Percentiles rank a stretch among this genome's conserved stretches.
These are phyloP conservation scores for Penicillium nordicum DNA, from an alignment of 2,329 filamentous ascomycete genomes.

Conservation along the genomic window DNA sequence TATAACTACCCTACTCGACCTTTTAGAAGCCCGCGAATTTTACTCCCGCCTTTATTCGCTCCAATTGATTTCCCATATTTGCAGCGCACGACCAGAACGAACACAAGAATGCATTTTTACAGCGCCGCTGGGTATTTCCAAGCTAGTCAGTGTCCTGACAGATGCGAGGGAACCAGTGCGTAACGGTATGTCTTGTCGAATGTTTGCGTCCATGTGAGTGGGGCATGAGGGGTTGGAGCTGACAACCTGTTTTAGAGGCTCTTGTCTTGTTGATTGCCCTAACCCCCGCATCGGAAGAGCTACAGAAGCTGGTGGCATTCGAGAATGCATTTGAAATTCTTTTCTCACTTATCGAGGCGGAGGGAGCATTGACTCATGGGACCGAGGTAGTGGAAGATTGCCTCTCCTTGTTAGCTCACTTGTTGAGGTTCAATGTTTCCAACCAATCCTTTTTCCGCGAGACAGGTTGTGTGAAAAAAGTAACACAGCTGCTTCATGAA, in stretches of 20 bases:
- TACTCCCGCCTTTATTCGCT: slow-evolving; percentile 88
- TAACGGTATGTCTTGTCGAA: slow-evolving; percentile 55
- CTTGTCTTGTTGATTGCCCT: slow-evolving; percentile 83
- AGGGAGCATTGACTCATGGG: slow-evolving; percentile 78
- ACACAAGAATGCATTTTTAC: slow-evolving; percentile 93
- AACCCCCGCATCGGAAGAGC: slow-evolving; percentile 78
- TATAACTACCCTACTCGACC: slow-evolving; percentile 81
- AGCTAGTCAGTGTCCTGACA: slow-evolving; percentile 78
- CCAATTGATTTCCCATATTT: slow-evolving; percentile 82
- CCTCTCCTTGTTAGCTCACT: slow-evolving; percentile 82
- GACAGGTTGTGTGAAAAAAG: slow-evolving; percentile 72
- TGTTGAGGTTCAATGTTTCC: slow-evolving; percentile 79
- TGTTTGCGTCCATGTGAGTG: background rate
- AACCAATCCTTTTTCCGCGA: slow-evolving; percentile 95
- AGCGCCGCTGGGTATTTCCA: slow-evolving; percentile 81
- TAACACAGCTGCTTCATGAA: slow-evolving; percentile 66
- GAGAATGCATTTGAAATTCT: slow-evolving; percentile 88
- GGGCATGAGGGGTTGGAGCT: background rate
- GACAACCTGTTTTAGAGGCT: slow-evolving; percentile 55
- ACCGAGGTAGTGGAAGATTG: slow-evolving; percentile 90
- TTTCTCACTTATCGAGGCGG: slow-evolving; percentile 75
- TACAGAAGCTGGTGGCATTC: slow-evolving; percentile 94
- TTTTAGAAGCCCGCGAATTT: slow-evolving; percentile 82
- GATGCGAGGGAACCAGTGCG: slow-evolving; percentile 82
- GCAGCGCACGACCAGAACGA: slow-evolving; percentile 78